Evolutionary conservation across 2,329 filamentous ascomycete species (phyloP).

Genomic region (Periconia macrospinosa): DNA sequence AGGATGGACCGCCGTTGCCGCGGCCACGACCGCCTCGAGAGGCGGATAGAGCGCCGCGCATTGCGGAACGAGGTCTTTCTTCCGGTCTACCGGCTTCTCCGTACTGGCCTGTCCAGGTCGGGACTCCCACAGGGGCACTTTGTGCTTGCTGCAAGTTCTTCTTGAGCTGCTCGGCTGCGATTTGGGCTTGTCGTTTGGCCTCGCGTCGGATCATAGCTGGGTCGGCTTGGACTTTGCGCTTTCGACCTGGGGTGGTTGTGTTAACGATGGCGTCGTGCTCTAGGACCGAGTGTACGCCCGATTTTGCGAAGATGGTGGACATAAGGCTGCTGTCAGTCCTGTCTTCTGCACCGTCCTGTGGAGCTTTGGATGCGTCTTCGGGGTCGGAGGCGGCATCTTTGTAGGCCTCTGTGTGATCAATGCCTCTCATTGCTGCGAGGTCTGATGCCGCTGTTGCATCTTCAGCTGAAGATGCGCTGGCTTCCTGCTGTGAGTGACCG

Average conservation of each 20-base stretch:
- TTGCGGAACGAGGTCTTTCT: conserved; percentile 33
- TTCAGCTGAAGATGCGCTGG: conserved; percentile 12
- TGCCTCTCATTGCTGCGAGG: conserved; percentile 43
- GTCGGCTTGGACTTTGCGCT: conserved; percentile 71
- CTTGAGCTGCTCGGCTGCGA: conserved; percentile 75
- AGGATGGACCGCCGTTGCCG: conserved; percentile 37
- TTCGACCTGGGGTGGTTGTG: conserved; percentile 48
- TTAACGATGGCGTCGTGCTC: conserved; percentile 87
- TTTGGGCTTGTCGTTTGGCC: conserved; percentile 75
- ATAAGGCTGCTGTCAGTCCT: conserved; percentile 68
- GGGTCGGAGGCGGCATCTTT: conserved; percentile 29
- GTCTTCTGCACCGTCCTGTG: conserved; percentile 15
- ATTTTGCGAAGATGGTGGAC: conserved; percentile 83
- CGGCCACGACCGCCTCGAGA: conserved; percentile 29
- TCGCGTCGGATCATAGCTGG: conserved; percentile 78
- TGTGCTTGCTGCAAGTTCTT: conserved; percentile 73
- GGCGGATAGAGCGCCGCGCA: conserved; percentile 45
- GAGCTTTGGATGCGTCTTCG: conserved; percentile 21
- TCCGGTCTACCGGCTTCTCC: conserved; percentile 72
- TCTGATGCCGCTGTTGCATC: conserved; percentile 30
- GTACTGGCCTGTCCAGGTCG: conserved; percentile 90
- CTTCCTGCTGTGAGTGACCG: conserved; percentile 13
- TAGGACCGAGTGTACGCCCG: conserved; percentile 85
- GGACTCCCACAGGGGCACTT: conserved; percentile 75
- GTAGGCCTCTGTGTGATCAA: conserved; percentile 50